Conservation (phyloP, 2,329 filamentous ascomycete genomes). For the Karstenula rhodostoma region DNA sequence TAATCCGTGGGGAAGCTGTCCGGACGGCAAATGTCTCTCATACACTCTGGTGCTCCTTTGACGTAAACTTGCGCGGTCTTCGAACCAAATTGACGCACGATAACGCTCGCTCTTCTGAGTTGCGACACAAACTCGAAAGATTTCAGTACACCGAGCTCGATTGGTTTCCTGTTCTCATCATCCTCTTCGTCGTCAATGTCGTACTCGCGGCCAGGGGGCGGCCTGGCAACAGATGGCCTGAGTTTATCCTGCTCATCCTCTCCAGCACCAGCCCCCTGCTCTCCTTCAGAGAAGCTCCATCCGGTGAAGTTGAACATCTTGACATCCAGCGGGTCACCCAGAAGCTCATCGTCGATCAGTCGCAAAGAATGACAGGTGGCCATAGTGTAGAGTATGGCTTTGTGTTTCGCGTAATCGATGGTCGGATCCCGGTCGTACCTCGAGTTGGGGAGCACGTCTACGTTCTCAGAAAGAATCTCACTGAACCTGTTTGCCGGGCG, state of each 20-base stretch:
- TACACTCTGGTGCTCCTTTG: conserved; percentile 95
- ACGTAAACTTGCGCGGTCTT: conserved; percentile 88
- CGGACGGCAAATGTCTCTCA: conserved; percentile 88
- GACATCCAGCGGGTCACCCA: conserved; percentile 92
- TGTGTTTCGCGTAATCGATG: conserved; percentile 67
- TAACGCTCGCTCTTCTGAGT: conserved; percentile 87
- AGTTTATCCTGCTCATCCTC: conserved; percentile 82
- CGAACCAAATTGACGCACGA: conserved; percentile 87
- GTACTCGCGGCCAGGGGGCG: conserved; percentile 70
- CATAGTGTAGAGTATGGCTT: conserved; percentile 89
- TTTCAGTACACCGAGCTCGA: conserved; percentile 90
- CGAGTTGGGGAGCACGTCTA: conserved; percentile 64
- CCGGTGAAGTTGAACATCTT: conserved; percentile 99
- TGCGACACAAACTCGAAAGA: conserved; percentile 96
- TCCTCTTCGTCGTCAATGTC: conserved; percentile 61
- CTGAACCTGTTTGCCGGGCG: conserved; percentile 71
- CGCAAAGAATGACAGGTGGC: conserved; percentile 94
- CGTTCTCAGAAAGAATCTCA: conserved; percentile 74
- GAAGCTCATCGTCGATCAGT: conserved; percentile 83
- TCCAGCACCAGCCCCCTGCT: conserved; percentile 68
- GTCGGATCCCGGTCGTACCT: conserved; percentile 66
- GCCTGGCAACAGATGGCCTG: conserved; percentile 87
- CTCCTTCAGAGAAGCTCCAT: conserved; percentile 92
- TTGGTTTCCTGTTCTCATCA: conserved; percentile 58
- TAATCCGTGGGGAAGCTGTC: conserved; percentile 89